Conservation (phyloP, 192 early-diverging fungal species). For the Linnemannia zychae region DNA sequence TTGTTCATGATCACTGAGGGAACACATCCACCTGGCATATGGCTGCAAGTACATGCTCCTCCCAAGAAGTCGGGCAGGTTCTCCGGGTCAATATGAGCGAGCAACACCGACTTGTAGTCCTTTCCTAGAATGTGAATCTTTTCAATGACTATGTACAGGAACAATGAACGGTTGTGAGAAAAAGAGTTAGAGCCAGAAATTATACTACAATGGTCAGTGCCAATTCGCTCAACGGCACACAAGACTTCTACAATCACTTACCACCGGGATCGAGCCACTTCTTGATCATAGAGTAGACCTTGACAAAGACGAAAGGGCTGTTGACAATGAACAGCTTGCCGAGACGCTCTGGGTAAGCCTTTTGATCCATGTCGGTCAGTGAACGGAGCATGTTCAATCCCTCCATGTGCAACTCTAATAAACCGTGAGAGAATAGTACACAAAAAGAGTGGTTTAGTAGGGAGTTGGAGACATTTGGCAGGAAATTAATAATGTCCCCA, state of each 20-base stretch:
- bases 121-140: constrained; percentile 77
- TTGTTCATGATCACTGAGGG: constrained; percentile 57
- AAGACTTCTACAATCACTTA: constrained; percentile 49
- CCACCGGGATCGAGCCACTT: constrained; percentile 85
- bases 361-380: constrained; percentile 89
- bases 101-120: constrained; percentile 68
- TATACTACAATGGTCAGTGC: not conserved
- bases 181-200: not conserved
- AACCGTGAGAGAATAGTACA: not conserved
- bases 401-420: constrained; percentile 71
- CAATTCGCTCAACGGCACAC: not conserved
- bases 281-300: constrained; percentile 83
- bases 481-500: not conserved
- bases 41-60: constrained; percentile 78
- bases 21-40: constrained; percentile 74
- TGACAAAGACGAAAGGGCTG: constrained; percentile 90
- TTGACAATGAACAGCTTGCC: constrained; percentile 95
- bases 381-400: constrained; percentile 77
- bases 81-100: constrained; percentile 74
- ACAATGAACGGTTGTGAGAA: not conserved
- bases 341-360: constrained; percentile 95
- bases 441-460: not conserved
- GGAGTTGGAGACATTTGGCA: not conserved
- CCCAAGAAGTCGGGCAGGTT: constrained; percentile 81
- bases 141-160: constrained; percentile 49